phyloP scores from a whole-genome alignment of 768 basidiomycete genomes.

The Boletus insuetus region DNA sequence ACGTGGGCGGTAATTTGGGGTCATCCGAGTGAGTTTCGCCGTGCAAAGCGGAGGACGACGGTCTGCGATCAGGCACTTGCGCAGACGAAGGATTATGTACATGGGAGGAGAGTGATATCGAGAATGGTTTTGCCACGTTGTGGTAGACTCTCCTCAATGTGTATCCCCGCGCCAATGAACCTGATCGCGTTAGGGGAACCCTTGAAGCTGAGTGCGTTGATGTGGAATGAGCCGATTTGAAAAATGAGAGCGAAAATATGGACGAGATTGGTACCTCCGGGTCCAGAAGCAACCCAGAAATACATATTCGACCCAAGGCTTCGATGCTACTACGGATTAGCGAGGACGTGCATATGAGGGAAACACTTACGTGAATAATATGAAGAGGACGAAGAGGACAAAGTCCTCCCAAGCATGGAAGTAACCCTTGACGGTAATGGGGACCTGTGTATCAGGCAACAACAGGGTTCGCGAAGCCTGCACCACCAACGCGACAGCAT shows the following conservation, averaged over 20 bases:
- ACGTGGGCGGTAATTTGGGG: slow-evolving; percentile 44
- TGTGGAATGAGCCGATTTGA: slow-evolving; percentile 17
- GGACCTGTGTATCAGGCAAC: slow-evolving; percentile 42
- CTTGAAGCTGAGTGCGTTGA: slow-evolving; percentile 28
- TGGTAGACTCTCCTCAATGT: slow-evolving; percentile 45
- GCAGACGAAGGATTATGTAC: slow-evolving; percentile 15
- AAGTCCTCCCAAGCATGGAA: slow-evolving; percentile 91
- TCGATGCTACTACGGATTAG: slow-evolving; percentile 57
- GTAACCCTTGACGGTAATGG: slow-evolving; percentile 60
- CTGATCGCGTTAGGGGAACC: slow-evolving; percentile 22
- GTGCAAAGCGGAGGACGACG: background rate
- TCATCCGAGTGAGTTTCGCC: slow-evolving; percentile 31
- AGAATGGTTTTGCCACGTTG: slow-evolving; percentile 55
- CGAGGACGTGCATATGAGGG: slow-evolving; percentile 6
- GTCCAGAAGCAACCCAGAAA: slow-evolving; percentile 86
- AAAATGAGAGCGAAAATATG: slow-evolving; percentile 43
- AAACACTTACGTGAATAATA: slow-evolving; percentile 73
- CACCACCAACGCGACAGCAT: slow-evolving; percentile 76
- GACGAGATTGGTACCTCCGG: slow-evolving; percentile 62
- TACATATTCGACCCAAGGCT: slow-evolving; percentile 82
- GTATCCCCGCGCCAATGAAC: slow-evolving; percentile 43
- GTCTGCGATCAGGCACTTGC: slow-evolving; percentile 8
- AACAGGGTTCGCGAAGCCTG: slow-evolving; percentile 69
- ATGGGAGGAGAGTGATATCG: slow-evolving; percentile 40
- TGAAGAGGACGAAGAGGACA: slow-evolving; percentile 78